Conservation (phyloP, 225 moss, liverwort and hornwort species). For the Physcomitrellopsis africana region DNA sequence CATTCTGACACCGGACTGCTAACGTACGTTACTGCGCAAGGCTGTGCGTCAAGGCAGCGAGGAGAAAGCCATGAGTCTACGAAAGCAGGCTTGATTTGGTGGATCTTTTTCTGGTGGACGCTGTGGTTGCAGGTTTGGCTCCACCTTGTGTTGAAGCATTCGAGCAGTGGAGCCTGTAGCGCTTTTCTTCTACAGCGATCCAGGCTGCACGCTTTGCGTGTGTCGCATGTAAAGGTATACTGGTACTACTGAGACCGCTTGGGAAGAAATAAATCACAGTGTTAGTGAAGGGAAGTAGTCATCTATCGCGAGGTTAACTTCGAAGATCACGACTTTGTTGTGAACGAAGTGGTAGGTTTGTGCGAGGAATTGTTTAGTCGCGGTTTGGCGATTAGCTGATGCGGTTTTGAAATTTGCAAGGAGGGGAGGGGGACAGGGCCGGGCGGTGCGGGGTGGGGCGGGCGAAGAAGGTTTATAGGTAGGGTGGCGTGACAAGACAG, state of each 20-base stretch:
- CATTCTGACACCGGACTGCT: too few species aligned
- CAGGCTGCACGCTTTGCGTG: not conserved
- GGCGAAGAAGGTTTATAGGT: conserved; percentile 24
- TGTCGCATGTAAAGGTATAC: not conserved
- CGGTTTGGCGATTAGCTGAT: not conserved
- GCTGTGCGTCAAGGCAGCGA: too few species aligned
- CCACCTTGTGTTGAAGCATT: not conserved
- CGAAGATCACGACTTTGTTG: conserved; percentile 33
- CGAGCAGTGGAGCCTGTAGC: not conserved
- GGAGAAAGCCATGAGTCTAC: not conserved
- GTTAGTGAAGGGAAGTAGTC: not conserved
- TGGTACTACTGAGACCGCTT: not conserved
- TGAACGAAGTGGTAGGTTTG: conserved; percentile 42
- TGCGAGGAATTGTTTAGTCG: conserved; percentile 25
- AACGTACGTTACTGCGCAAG: too few species aligned
- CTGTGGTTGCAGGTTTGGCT: not conserved
- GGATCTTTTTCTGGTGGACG: not conserved
- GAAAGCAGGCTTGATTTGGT: conserved; percentile 17
- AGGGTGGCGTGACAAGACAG: conserved; percentile 16
- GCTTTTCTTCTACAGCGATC: not conserved
- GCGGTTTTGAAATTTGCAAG: not conserved
- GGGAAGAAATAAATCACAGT: not conserved
- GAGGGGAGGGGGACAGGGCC: conserved; percentile 2
- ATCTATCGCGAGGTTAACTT: conserved; percentile 23
- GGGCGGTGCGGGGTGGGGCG: not conserved